Base-by-base conservation (phyloP, 2,329 filamentous ascomycete genomes). In the Beauveria sp. region DNA sequence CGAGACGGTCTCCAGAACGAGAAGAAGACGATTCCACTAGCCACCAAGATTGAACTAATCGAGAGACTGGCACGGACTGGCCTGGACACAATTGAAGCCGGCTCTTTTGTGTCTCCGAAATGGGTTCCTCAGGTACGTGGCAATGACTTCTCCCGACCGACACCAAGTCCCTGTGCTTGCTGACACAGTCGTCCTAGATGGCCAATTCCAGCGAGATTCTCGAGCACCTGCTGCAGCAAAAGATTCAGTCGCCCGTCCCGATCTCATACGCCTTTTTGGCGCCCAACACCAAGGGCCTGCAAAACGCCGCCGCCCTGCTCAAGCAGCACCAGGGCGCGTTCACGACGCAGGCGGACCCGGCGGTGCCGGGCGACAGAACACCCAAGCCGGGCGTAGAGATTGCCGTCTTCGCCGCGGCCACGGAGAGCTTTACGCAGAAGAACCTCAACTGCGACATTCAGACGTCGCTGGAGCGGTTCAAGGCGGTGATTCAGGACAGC, bases 1-100 rank as follows among this genome's bases (percentile, higher is more conserved):
- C 82, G 91, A 66, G 91, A 96, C 77, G 91, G 91, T n/a, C 76
- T 96, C 59, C 91, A 96, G 72, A 96, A 95, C 71, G 89, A 95
- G 77, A 89, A 89, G 75, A 83, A 79, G 65, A 80, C 80, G 31
- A 88, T 96, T 65, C 79, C 89, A 0, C 77, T 90, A 12, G 79
- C 81, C 7, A 91, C 87, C 2, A 96, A 96, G 74, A 83, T 93
- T 61, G 85, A 92, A 66, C 75, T 96, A 59, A 89, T 96, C 45
- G 81, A 87, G 66, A 79, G 84, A 64, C 77, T 96, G 64, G 84
- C 86, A 40, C 76, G 77, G 65, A 88, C 89, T 0, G 91, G 91
- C 0, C 72, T 95, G 48, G 77, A 78, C 6, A 86, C 86, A 3
- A 93, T 96, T 64, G 91, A 96, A 73, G 87, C 89, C 20, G 91